Conservation (phyloP, 2,329 filamentous ascomycete species). For the Penicillium sp. region DNA sequence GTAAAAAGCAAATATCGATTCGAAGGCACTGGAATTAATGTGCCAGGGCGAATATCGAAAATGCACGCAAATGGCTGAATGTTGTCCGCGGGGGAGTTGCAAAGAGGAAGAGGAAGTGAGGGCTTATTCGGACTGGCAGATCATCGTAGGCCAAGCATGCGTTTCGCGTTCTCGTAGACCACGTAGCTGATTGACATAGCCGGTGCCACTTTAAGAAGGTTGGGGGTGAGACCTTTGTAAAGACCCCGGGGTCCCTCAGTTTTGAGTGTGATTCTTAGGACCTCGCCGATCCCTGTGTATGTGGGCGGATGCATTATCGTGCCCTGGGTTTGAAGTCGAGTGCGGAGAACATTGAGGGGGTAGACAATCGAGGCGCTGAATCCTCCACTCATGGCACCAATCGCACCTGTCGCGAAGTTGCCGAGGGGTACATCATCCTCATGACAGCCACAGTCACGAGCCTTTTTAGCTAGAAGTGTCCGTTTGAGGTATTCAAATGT, state of each 20-base stretch:
- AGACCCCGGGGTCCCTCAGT: conserved; percentile 81
- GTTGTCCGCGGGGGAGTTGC: neutral
- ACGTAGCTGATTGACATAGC: conserved; percentile 94
- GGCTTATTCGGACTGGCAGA: neutral
- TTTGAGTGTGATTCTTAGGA: conserved; percentile 75
- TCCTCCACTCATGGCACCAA: conserved; percentile 87
- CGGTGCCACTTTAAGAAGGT: conserved; percentile 92
- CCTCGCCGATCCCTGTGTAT: conserved; percentile 88
- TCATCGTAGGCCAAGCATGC: conserved; percentile 56
- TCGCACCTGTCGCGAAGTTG: conserved; percentile 80
- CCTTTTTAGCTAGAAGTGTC: conserved; percentile 67
- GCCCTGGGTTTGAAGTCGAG: conserved; percentile 88
- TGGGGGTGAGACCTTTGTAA: conserved; percentile 93
- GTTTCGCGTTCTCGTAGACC: conserved; percentile 88
- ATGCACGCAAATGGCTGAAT: neutral
- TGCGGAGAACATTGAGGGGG: conserved; percentile 88
- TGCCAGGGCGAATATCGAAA: conserved; percentile 1
- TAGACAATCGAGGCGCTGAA: conserved; percentile 94
- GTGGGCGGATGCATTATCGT: conserved; percentile 86
- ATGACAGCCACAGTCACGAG: conserved; percentile 65
- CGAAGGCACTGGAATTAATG: neutral
- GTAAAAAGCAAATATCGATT: neutral
- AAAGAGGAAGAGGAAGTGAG: neutral
- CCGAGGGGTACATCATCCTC: conserved; percentile 80
- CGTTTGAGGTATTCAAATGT: conserved; percentile 93